Percentiles rank a stretch among this genome's conserved stretches.
These are phyloP conservation scores for Plicaturopsis crispa DNA, from an alignment of 768 basidiomycete genomes.

Conservation along the genomic window DNA sequence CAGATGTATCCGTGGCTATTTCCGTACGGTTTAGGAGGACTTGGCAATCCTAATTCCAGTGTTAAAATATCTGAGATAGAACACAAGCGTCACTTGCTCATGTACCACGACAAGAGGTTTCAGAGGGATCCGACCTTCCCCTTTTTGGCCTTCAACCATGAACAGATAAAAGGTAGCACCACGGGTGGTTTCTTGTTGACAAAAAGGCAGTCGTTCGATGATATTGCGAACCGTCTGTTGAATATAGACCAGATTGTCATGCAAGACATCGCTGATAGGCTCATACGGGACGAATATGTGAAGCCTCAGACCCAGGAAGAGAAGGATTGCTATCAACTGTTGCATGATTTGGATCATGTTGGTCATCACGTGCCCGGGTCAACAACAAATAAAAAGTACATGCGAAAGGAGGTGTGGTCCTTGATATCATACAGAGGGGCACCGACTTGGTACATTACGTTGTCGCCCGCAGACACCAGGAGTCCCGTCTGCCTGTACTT, in stretches of 20 bases:
- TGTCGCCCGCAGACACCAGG: slow-evolving; percentile 20
- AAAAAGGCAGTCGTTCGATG: slow-evolving; percentile 10
- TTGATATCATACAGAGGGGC: slow-evolving; percentile 13
- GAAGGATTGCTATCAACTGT: slow-evolving; percentile 14
- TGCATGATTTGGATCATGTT: slow-evolving; percentile 20
- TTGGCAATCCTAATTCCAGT: too few species aligned
- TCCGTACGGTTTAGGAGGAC: slow-evolving; percentile 28
- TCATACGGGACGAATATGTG: slow-evolving; percentile 9
- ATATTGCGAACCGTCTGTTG: slow-evolving; percentile 9
- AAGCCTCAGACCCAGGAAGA: slow-evolving; percentile 13
- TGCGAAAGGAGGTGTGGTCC: slow-evolving; percentile 18
- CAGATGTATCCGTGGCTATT: slow-evolving; percentile 36
- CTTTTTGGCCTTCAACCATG: slow-evolving; percentile 24
- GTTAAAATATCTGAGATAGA: slow-evolving; percentile 12
- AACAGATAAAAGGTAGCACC: slow-evolving; percentile 18
- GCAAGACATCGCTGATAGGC: slow-evolving; percentile 1
- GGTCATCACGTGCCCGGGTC: slow-evolving; percentile 14
- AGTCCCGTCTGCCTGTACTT: slow-evolving; percentile 25
- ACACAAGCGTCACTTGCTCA: slow-evolving; percentile 18
- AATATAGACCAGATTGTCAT: slow-evolving; percentile 9
- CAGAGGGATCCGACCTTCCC: slow-evolving; percentile 23
- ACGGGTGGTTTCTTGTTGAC: slow-evolving; percentile 15
- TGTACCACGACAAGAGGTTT: slow-evolving; percentile 30
- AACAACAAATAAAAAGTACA: slow-evolving; percentile 14
- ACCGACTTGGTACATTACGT: slow-evolving; percentile 20